These are phyloP conservation scores for Amylocarpus encephaloides DNA, from an alignment of 2,329 filamentous ascomycete species.

Conservation along the genomic window DNA sequence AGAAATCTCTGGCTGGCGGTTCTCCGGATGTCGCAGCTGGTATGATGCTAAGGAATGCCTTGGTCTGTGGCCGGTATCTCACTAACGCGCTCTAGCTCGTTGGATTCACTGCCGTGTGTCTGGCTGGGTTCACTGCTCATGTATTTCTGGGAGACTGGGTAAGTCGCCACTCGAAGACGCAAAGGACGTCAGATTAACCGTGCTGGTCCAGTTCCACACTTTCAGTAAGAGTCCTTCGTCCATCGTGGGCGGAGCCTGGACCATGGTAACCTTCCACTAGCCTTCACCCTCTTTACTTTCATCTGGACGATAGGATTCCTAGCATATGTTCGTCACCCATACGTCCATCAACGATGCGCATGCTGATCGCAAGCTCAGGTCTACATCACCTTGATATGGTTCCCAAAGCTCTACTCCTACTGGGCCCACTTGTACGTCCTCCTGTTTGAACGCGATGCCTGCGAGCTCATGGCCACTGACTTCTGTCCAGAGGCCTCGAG, in stretches of 20 bases:
- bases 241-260: background rate
- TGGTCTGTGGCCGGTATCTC: background rate
- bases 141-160: conserved; percentile 11
- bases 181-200: background rate
- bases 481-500: conserved; percentile 1
- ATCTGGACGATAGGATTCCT: conserved; percentile 9
- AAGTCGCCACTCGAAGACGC: background rate
- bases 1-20: conserved; percentile 6
- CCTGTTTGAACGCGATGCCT: too few species aligned
- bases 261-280: conserved; percentile 4
- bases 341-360: background rate
- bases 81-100: conserved; percentile 1
- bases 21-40: conserved; percentile 1
- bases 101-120: conserved; percentile 4
- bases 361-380: background rate
- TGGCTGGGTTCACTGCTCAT: conserved; percentile 6
- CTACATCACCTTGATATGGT: conserved; percentile 4
- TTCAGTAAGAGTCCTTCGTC: background rate
- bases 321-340: conserved; percentile 5
- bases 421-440: conserved; percentile 8
- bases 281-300: conserved; percentile 9
- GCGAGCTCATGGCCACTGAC: background rate
- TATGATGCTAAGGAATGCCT: background rate
- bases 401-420: conserved; percentile 8
- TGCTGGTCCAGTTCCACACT: background rate